A percentile compares a stretch with the other conserved stretches of the same genome.
These are phyloP conservation scores for Starmerella riodocensis DNA, from an alignment of 805 yeast species.

Conservation along the genomic window DNA sequence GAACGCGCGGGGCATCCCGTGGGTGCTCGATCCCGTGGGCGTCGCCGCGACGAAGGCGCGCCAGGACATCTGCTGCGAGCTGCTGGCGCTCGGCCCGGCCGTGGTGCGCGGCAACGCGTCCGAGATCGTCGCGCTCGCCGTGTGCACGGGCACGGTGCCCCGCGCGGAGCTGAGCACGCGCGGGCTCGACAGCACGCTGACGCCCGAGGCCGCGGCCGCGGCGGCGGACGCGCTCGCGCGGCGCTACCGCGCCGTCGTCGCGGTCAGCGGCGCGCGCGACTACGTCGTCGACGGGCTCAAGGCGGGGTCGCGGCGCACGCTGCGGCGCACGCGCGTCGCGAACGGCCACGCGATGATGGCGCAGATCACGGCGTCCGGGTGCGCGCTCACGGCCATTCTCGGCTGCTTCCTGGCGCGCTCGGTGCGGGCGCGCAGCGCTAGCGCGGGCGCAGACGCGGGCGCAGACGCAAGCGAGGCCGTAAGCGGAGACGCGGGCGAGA, in stretches of 20 bases:
- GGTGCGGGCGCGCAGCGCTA: too few relatives aligned
- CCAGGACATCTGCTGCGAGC: constrained; percentile 32
- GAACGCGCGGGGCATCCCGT: constrained; percentile 42
- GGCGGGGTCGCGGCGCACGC: background rate
- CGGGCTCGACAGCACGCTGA: constrained; percentile 19
- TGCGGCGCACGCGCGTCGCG: constrained; percentile 7
- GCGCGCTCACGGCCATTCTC: constrained; percentile 18
- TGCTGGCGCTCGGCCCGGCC: constrained; percentile 45
- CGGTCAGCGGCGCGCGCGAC: constrained; percentile 18
- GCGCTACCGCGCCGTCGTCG: constrained; percentile 9
- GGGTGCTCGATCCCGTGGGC: constrained; percentile 86
- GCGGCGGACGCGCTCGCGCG: constrained; percentile 15
- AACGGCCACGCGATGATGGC: constrained; percentile 21
- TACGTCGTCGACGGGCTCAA: constrained; percentile 13
- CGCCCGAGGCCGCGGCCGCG: constrained; percentile 15
- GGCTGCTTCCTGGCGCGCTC: constrained; percentile 15
- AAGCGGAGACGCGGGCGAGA: background rate
- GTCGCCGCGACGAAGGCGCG: constrained; percentile 68
- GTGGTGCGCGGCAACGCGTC: constrained; percentile 75
- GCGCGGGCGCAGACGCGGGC: too few relatives aligned
- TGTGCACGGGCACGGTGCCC: background rate
- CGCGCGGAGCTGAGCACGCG: constrained; percentile 24
- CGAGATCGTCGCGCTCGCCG: constrained; percentile 42
- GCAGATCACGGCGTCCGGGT: constrained; percentile 21
- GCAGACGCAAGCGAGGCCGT: too few relatives aligned